Evolutionary conservation across 192 early-diverging fungal species (phyloP).

Genomic region (Coemansia sp.): DNA sequence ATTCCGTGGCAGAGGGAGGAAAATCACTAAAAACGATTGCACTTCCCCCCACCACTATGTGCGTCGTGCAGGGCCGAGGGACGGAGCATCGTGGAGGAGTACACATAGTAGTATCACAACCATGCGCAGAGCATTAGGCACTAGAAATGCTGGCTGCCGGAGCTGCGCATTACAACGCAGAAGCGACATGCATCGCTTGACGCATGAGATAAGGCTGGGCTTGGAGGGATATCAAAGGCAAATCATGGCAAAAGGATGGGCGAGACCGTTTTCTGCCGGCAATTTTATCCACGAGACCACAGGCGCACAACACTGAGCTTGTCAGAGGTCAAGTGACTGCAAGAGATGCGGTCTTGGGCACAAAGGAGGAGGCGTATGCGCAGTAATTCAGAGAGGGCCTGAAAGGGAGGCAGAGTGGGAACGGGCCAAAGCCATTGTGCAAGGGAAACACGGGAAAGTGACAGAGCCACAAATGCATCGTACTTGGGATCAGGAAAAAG

Average conservation of each 20-base stretch:
- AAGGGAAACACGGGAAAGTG: not conserved
- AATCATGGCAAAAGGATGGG: not conserved
- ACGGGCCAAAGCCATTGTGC: conserved; percentile 6
- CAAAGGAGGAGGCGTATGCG: not conserved
- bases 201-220: not conserved
- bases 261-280: not conserved
- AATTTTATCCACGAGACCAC: not conserved
- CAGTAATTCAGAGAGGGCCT: not conserved
- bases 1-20: not conserved
- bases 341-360: not conserved
- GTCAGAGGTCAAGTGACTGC: not conserved
- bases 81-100: not conserved
- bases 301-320: not conserved
- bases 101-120: not conserved
- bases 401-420: not conserved
- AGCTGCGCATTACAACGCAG: not conserved
- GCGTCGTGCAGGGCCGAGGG: not conserved
- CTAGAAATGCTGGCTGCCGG: not conserved
- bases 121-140: not conserved
- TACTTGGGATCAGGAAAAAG: not conserved
- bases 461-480: not conserved
- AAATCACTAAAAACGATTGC: conserved; percentile 1
- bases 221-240: not conserved
- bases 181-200: not conserved
- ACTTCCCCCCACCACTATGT: not conserved